Conservation (phyloP, 352 stramenopile species). For the Elongisporangium prolatum region DNA sequence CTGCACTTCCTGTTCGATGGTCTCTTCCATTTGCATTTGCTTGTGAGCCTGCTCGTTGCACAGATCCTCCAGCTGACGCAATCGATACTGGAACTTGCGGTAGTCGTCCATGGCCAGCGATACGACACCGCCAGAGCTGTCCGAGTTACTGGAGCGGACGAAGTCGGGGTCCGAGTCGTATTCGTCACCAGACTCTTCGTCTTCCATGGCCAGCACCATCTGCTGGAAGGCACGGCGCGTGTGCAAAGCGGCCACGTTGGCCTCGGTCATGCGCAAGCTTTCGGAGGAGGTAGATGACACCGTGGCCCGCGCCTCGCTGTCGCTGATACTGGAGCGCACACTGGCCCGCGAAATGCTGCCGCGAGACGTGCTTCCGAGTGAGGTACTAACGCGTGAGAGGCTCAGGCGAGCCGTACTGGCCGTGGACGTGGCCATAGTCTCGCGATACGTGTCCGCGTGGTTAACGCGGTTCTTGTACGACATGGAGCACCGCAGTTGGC, state of each 20-base stretch:
- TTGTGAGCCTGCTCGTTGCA: constrained; percentile 64
- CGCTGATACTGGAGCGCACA: constrained; percentile 1
- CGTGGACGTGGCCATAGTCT: constrained; percentile 17
- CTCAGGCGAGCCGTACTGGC: constrained; percentile 23
- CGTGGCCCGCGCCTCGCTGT: constrained; percentile 2
- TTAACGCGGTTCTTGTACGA: constrained; percentile 80
- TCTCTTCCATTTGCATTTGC: constrained; percentile 69
- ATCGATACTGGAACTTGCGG: constrained; percentile 78
- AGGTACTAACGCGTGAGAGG: constrained; percentile 15
- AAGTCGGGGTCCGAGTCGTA: constrained; percentile 51
- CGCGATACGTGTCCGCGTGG: constrained; percentile 19
- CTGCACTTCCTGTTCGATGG: constrained; percentile 74
- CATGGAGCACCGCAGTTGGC: constrained; percentile 80
- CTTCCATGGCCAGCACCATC: constrained; percentile 79
- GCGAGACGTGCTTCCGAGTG: not conserved
- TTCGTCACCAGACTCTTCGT: constrained; percentile 61
- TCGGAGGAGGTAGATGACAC: constrained; percentile 1
- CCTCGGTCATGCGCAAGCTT: constrained; percentile 44
- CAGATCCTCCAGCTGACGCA: constrained; percentile 73
- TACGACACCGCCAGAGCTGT: constrained; percentile 33
- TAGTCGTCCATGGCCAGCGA: constrained; percentile 68
- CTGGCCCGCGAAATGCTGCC: not conserved
- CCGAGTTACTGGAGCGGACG: constrained; percentile 11
- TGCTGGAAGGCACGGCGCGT: constrained; percentile 79
- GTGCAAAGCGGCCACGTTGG: constrained; percentile 63